phyloP scores from a whole-genome alignment of 2,329 filamentous ascomycete genomes.

The Penicillium sp. region DNA sequence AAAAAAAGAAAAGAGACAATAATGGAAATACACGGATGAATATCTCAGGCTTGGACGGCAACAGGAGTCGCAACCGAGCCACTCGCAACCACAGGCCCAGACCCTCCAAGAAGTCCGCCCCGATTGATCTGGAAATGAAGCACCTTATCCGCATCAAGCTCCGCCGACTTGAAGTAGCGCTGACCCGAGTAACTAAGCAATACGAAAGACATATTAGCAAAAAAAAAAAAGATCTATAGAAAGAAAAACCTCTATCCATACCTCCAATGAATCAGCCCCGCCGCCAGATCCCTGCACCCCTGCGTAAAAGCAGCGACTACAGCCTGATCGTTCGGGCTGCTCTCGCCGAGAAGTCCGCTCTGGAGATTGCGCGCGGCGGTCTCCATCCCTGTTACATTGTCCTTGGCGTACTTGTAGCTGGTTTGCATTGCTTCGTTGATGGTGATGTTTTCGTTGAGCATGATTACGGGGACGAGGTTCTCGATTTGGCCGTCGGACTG shows the following conservation, averaged over 20 bases:
- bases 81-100: not conserved
- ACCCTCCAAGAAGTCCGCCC: too few relatives aligned
- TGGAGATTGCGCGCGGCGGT: not conserved
- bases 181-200: not conserved
- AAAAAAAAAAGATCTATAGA: too few relatives aligned
- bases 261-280: not conserved
- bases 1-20: too few relatives aligned
- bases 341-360: not conserved
- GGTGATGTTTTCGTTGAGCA: slow-evolving; percentile 6
- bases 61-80: not conserved
- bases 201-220: not conserved
- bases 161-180: not conserved
- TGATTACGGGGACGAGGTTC: slow-evolving; percentile 8
- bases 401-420: not conserved
- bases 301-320: not conserved
- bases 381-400: not conserved
- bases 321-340: not conserved
- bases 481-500: slow-evolving; percentile 7
- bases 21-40: too few relatives aligned
- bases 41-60: not conserved
- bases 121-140: not conserved
- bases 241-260: not conserved
- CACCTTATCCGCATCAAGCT: not conserved
- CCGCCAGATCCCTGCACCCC: not conserved
- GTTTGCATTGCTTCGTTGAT: not conserved